Evolutionary conservation across 441 rosid genomes (phyloP).

Genomic region (Populus hybrid): DNA sequence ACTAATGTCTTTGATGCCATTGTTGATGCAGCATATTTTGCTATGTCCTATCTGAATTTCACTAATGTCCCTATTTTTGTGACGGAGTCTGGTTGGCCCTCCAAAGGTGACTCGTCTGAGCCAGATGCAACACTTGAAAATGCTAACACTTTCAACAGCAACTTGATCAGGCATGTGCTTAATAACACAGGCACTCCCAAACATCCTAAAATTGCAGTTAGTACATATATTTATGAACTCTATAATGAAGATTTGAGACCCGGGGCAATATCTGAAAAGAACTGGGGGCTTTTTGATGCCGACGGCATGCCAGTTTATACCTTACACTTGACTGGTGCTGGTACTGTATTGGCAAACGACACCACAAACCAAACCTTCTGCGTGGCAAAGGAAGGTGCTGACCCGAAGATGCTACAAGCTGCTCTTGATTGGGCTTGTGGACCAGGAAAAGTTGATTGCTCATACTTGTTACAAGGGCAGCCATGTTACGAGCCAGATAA

Average conservation of each 20-base stretch:
- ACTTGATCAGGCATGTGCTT: conserved; percentile 77
- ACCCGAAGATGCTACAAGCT: conserved; percentile 85
- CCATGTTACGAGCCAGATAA: conserved; percentile 76
- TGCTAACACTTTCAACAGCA: conserved; percentile 87
- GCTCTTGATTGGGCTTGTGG: conserved; percentile 99
- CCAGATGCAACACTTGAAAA: conserved; percentile 72
- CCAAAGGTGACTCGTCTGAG: conserved; percentile 73
- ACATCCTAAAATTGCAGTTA: conserved; percentile 65
- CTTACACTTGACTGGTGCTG: conserved; percentile 74
- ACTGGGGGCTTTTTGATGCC: conserved; percentile 87
- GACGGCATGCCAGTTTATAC: conserved; percentile 63
- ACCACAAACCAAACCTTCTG: conserved; percentile 94
- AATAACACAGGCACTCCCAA: conserved; percentile 92
- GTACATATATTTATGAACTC: conserved; percentile 86
- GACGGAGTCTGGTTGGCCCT: conserved; percentile 93
- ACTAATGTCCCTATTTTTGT: conserved; percentile 75
- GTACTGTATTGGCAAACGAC: conserved; percentile 77
- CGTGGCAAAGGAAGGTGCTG: conserved; percentile 65
- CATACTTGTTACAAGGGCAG: conserved; percentile 68
- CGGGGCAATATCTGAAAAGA: conserved; percentile 65
- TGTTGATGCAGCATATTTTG: conserved; percentile 83
- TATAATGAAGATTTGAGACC: conserved; percentile 81
- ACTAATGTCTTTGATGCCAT: conserved; percentile 89
- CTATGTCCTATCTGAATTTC: conserved; percentile 74
- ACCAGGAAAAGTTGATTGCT: conserved; percentile 86